phyloP scores from a whole-genome alignment of 1,284 basidiomycete species.

The Singerocomus inundabilis region DNA sequence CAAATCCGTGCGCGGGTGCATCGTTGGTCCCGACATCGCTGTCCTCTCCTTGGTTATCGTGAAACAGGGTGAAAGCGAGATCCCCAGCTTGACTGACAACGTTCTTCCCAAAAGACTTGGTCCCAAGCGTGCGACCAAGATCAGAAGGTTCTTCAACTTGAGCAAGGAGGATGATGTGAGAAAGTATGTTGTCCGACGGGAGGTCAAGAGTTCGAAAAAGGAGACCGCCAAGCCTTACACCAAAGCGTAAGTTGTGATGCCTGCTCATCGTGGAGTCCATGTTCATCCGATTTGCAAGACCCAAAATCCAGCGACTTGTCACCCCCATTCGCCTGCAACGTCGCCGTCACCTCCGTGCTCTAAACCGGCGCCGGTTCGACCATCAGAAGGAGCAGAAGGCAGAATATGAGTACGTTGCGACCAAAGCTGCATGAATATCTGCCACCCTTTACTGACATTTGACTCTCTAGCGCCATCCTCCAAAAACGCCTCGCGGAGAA shows the following conservation, averaged over 20 bases:
- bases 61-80: constrained; percentile 94
- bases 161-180: constrained; percentile 97
- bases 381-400: constrained; percentile 93
- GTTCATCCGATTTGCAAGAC: constrained; percentile 41
- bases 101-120: constrained; percentile 95
- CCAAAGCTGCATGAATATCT: neutral
- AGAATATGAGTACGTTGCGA: constrained; percentile 75
- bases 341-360: constrained; percentile 88
- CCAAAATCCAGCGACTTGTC: constrained; percentile 90
- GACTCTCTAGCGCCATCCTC: constrained; percentile 57
- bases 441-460: neutral
- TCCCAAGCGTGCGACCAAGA: constrained; percentile 94
- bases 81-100: constrained; percentile 91
- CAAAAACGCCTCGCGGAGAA: constrained; percentile 92
- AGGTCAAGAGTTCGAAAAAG: constrained; percentile 90
- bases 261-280: neutral
- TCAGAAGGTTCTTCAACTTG: constrained; percentile 97
- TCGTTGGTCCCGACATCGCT: constrained; percentile 94
- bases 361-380: constrained; percentile 89
- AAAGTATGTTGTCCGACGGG: constrained; percentile 93
- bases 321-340: constrained; percentile 95
- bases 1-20: constrained; percentile 98
- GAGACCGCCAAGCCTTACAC: constrained; percentile 93
- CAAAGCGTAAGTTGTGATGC: constrained; percentile 77
- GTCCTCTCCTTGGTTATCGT: constrained; percentile 94